A percentile compares a stretch with the other conserved stretches of the same genome.
Conservation (phyloP, 805 yeast species). For the Pichia gijzeniarum region DNA sequence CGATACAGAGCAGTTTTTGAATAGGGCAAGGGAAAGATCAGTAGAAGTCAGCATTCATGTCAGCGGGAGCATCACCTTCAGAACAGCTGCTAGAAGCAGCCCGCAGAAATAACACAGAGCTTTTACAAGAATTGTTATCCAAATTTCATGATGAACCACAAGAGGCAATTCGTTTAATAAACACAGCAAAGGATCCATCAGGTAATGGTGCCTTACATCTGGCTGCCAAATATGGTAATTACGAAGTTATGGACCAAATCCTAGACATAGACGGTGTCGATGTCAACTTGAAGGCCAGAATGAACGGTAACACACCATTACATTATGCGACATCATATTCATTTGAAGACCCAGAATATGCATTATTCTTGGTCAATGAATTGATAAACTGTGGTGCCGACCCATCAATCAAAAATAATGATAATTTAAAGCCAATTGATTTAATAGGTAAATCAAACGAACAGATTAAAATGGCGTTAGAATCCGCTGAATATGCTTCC, state of each 20-base stretch:
- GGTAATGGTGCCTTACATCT: slow-evolving; percentile 80
- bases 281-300: slow-evolving; percentile 68
- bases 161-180: slow-evolving; percentile 46
- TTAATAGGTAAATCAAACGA: slow-evolving; percentile 47
- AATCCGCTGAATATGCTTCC: slow-evolving; percentile 78
- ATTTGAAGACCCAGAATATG: slow-evolving; percentile 78
- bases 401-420: slow-evolving; percentile 53
- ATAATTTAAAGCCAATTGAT: slow-evolving; percentile 71
- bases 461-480: slow-evolving; percentile 55
- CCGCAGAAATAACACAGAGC: slow-evolving; percentile 79
- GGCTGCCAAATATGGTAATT: slow-evolving; percentile 74
- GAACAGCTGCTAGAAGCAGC: slow-evolving; percentile 85
- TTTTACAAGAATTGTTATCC: slow-evolving; percentile 50
- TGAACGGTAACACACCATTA: slow-evolving; percentile 82
- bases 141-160: slow-evolving; percentile 28
- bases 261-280: slow-evolving; percentile 88
- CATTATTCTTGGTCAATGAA: slow-evolving; percentile 68
- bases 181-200: slow-evolving; percentile 64
- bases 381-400: slow-evolving; percentile 90
- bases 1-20: too few species aligned
- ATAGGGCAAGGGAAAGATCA: too few species aligned
- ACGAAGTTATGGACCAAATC: slow-evolving; percentile 75
- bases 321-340: slow-evolving; percentile 80
- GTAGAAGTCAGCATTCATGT: not conserved
- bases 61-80: slow-evolving; percentile 48